These are phyloP conservation scores for Talaromyces sp. DNA, from an alignment of 2,329 filamentous ascomycete genomes.

Conservation along the genomic window DNA sequence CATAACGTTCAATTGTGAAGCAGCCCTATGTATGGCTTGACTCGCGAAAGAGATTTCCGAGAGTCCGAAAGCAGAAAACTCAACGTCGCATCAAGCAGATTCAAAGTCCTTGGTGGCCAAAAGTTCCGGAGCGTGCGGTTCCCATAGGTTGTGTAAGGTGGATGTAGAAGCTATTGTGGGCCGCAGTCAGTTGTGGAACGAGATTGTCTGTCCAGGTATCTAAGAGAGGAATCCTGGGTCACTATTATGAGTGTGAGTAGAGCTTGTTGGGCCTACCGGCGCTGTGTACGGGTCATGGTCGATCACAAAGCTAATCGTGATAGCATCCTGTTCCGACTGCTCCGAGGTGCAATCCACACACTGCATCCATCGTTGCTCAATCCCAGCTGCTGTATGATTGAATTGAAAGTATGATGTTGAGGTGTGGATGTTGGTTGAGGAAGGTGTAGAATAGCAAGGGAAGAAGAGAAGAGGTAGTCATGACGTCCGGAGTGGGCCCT, in stretches of 20 bases:
- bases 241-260: background rate
- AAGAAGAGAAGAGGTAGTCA: conserved; percentile 4
- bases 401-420: background rate
- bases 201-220: background rate
- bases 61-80: conserved; percentile 4
- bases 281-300: background rate
- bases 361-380: background rate
- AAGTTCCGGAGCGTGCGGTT: background rate
- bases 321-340: background rate
- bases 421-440: background rate
- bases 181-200: background rate
- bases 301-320: background rate
- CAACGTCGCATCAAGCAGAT: background rate
- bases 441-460: background rate
- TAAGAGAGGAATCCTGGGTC: background rate
- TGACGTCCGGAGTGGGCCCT: conserved; percentile 5
- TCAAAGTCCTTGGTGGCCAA: background rate
- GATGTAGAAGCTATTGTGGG: background rate
- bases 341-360: background rate
- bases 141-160: conserved; percentile 12
- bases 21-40: background rate
- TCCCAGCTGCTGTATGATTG: background rate
- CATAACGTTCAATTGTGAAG: background rate
- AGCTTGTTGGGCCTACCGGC: background rate
- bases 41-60: background rate